Evolutionary conservation across 2,329 filamentous ascomycete genomes (phyloP).

Genomic region (Magnaporthales sp.): DNA sequence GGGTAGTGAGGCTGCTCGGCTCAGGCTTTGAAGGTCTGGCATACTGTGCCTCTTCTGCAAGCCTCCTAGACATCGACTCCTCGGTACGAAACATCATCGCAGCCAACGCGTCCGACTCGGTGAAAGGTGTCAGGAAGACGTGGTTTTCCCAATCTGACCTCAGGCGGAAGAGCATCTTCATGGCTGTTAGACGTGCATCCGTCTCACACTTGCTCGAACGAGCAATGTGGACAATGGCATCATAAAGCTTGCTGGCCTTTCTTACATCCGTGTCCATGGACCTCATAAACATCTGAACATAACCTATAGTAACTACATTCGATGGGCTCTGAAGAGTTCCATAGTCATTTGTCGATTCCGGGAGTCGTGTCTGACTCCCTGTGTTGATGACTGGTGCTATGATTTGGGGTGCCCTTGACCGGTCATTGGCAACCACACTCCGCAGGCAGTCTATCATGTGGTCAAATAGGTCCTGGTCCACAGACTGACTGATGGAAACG

Average conservation of each 20-base stretch:
- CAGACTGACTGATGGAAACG: slow-evolving; percentile 53
- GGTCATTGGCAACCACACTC: slow-evolving; percentile 40
- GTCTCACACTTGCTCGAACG: slow-evolving; percentile 50
- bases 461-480: slow-evolving; percentile 49
- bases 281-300: slow-evolving; percentile 68
- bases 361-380: slow-evolving; percentile 9
- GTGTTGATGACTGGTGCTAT: slow-evolving; percentile 17
- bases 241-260: slow-evolving; percentile 57
- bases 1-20: slow-evolving; percentile 24
- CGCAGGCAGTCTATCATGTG: slow-evolving; percentile 45
- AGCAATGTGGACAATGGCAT: slow-evolving; percentile 55
- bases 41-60: slow-evolving; percentile 41
- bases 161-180: slow-evolving; percentile 74
- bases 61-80: slow-evolving; percentile 39
- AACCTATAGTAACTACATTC: slow-evolving; percentile 63
- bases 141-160: slow-evolving; percentile 74
- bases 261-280: slow-evolving; percentile 56
- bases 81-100: slow-evolving; percentile 60
- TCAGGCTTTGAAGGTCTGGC: slow-evolving; percentile 36
- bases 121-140: slow-evolving; percentile 60
- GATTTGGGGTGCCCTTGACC: slow-evolving; percentile 30
- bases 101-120: slow-evolving; percentile 67
- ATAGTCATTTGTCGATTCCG: slow-evolving; percentile 11
- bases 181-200: slow-evolving; percentile 63
- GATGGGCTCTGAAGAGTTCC: slow-evolving; percentile 43